A percentile compares a stretch with the other conserved stretches of the same genome.
Evolutionary conservation across 2,329 filamentous ascomycete genomes (phyloP).

Genomic region (Colletotrichum orchidophilum): DNA sequence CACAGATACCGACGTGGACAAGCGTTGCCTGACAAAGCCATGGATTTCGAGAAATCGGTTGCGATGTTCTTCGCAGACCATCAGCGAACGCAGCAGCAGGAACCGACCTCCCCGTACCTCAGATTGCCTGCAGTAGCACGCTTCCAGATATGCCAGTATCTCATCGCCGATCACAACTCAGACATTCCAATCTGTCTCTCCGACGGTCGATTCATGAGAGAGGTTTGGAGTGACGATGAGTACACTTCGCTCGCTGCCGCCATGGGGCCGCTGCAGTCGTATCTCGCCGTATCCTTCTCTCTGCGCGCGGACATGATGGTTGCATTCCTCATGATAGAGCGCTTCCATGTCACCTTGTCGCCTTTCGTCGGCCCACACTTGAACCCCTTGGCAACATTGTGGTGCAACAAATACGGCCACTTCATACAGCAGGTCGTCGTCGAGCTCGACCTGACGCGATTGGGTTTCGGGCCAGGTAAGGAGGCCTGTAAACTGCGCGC

Average conservation of each 20-base stretch:
- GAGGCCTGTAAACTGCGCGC: constrained; percentile 38
- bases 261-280: constrained; percentile 38
- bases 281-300: constrained; percentile 44
- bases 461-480: constrained; percentile 43
- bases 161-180: constrained; percentile 32
- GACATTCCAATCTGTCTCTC: constrained; percentile 43
- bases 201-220: constrained; percentile 36
- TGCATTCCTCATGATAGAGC: constrained; percentile 44
- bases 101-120: constrained; percentile 33
- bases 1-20: constrained; percentile 37
- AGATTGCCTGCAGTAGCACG: constrained; percentile 40
- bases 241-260: constrained; percentile 43
- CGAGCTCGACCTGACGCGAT: constrained; percentile 52
- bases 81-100: constrained; percentile 7
- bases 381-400: constrained; percentile 47
- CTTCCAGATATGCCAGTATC: constrained; percentile 39
- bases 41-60: constrained; percentile 35
- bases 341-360: constrained; percentile 51
- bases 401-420: constrained; percentile 45
- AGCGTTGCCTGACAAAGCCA: background rate
- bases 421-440: constrained; percentile 49
- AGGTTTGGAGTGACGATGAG: constrained; percentile 46
- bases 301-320: constrained; percentile 50
- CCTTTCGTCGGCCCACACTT: constrained; percentile 45
- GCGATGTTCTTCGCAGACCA: constrained; percentile 37